Evolutionary conservation across 2,329 filamentous ascomycete genomes (phyloP).

Genomic region (Botryotinia calthae): DNA sequence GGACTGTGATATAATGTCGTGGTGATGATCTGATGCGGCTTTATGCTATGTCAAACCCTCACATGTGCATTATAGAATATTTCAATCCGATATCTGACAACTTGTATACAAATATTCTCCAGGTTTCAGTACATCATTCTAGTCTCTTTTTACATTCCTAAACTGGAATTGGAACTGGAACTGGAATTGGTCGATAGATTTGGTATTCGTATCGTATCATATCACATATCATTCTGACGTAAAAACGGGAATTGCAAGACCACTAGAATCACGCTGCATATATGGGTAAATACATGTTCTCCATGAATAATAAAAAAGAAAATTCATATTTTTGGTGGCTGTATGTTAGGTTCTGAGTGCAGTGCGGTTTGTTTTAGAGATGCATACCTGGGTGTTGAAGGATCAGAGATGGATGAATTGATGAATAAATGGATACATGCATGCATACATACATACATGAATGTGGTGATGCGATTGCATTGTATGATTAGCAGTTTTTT

Average conservation of each 20-base stretch:
- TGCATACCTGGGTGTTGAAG: neutral
- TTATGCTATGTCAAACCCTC: neutral
- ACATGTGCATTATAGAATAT: neutral
- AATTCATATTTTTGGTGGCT: neutral
- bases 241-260: neutral
- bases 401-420: neutral
- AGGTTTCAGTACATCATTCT: neutral
- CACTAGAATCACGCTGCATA: neutral
- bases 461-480: neutral
- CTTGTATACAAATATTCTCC: neutral
- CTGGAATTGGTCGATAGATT: neutral
- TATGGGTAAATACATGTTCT: neutral
- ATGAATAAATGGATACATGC: neutral
- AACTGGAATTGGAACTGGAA: neutral
- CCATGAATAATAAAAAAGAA: neutral
- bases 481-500: neutral
- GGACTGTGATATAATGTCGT: neutral
- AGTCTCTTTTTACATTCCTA: neutral
- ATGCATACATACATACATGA: neutral
- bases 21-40: slow-evolving; percentile 2
- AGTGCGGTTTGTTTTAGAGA: neutral
- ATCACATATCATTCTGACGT: neutral
- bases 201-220: neutral
- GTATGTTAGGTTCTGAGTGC: neutral
- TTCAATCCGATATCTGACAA: neutral